These are phyloP conservation scores for Saccharomycopsis phalli DNA, from an alignment of 1,139 yeast genomes.

Conservation along the genomic window DNA sequence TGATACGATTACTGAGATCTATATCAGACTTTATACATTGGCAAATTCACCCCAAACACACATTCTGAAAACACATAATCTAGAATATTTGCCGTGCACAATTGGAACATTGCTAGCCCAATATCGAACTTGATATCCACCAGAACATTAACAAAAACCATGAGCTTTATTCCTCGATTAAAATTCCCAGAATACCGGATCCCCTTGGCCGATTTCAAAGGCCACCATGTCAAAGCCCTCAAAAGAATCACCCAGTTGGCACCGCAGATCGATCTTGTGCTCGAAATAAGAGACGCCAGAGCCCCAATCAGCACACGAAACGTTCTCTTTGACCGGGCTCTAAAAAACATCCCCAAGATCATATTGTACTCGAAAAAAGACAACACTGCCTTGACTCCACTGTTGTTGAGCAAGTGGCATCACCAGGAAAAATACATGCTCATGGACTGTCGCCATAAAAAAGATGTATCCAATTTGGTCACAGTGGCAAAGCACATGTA, in stretches of 20 bases:
- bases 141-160: background rate
- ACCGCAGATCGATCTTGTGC: conserved; percentile 70
- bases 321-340: conserved; percentile 62
- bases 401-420: conserved; percentile 46
- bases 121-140: no score
- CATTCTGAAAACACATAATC: background rate
- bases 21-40: no score
- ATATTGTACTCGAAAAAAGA: conserved; percentile 67
- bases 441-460: conserved; percentile 48
- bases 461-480: conserved; percentile 46
- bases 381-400: conserved; percentile 22
- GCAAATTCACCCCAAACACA: no score
- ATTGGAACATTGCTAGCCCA: background rate
- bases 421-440: conserved; percentile 47
- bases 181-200: conserved; percentile 64
- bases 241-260: conserved; percentile 60
- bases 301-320: conserved; percentile 85
- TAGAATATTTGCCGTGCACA: background rate
- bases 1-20: no score
- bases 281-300: conserved; percentile 81
- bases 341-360: conserved; percentile 49
- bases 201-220: conserved; percentile 73
- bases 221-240: conserved; percentile 82
- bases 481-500: conserved; percentile 39
- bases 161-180: conserved; percentile 31